These are phyloP conservation scores for Colletotrichum lentis DNA, from an alignment of 2,329 filamentous ascomycete genomes.

Conservation along the genomic window DNA sequence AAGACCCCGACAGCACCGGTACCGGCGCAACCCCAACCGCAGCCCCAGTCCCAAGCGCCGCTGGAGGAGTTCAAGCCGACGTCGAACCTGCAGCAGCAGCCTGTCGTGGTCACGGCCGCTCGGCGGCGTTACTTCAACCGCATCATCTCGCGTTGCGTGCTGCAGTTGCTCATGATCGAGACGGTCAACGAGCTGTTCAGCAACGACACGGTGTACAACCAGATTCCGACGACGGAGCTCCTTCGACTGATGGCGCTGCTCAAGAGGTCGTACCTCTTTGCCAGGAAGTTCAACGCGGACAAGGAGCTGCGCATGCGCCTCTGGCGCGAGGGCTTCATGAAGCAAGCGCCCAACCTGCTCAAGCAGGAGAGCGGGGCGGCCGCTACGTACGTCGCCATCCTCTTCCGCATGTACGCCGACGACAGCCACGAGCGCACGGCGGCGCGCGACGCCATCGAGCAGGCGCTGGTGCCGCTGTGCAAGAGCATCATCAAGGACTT, in stretches of 20 bases:
- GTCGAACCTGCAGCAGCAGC: slow-evolving; percentile 81
- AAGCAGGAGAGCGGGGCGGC: slow-evolving; percentile 96
- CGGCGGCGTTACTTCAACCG: slow-evolving; percentile 97
- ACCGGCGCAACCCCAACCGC: slow-evolving; percentile 32
- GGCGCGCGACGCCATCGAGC: slow-evolving; percentile 84
- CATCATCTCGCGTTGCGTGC: slow-evolving; percentile 97
- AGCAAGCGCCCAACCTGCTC: slow-evolving; percentile 94
- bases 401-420: slow-evolving; percentile 98
- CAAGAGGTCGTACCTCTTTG: slow-evolving; percentile 96
- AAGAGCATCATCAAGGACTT: slow-evolving; percentile 92
- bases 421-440: slow-evolving; percentile 81
- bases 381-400: slow-evolving; percentile 92
- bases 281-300: slow-evolving; percentile 96
- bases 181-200: slow-evolving; percentile 99
- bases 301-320: slow-evolving; percentile 93
- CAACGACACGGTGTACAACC: slow-evolving; percentile 91
- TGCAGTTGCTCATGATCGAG: slow-evolving; percentile 98
- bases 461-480: slow-evolving; percentile 91
- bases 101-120: slow-evolving; percentile 90
- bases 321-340: slow-evolving; percentile 99
- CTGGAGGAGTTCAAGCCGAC: slow-evolving; percentile 90
- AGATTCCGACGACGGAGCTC: slow-evolving; percentile 90
- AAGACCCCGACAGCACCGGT: slow-evolving; percentile 43
- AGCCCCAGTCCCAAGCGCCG: slow-evolving; percentile 49
- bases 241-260: slow-evolving; percentile 91